phyloP scores from a whole-genome alignment of 2,329 filamentous ascomycete genomes.

The Pseudogymnoascus pannorum region DNA sequence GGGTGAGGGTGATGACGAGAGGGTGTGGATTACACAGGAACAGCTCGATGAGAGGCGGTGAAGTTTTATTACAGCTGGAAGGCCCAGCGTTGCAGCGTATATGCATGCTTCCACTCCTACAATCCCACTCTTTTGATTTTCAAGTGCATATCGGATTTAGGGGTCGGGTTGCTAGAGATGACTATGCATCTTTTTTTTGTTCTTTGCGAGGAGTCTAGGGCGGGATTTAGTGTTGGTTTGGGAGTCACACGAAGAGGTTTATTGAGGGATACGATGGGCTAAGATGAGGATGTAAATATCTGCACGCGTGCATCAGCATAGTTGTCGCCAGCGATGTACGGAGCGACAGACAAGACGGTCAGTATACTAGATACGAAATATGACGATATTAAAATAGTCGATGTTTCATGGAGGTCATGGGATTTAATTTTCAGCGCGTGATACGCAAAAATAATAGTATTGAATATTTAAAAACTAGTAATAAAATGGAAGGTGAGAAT shows the following conservation, averaged over 20 bases:
- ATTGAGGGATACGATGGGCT: not conserved
- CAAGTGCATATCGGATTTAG: not conserved
- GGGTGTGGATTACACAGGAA: not conserved
- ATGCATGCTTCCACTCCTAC: not conserved
- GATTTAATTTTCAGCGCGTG: not conserved
- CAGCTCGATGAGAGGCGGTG: not conserved
- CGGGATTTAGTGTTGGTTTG: not conserved
- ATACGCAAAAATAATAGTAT: not conserved
- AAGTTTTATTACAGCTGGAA: not conserved
- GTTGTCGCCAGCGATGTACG: not conserved
- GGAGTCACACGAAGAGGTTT: not conserved
- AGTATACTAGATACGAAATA: slow-evolving; percentile 3
- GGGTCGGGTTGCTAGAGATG: not conserved
- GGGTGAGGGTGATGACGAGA: not conserved
- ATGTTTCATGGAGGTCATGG: not conserved
- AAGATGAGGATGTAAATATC: not conserved
- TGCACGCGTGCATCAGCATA: not conserved
- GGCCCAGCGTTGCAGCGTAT: not conserved
- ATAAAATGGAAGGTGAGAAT: not conserved
- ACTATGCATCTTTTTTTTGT: not conserved
- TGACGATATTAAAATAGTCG: not conserved
- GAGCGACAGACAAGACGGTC: not conserved
- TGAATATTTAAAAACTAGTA: not conserved
- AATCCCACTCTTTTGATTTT: slow-evolving; percentile 7
- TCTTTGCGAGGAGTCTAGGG: not conserved